Evolutionary conservation across 2,329 filamentous ascomycete genomes (phyloP), one percentile per base, ranked within the genome.

Genomic region (Zelopaecilomyces penicillatus): DNA sequence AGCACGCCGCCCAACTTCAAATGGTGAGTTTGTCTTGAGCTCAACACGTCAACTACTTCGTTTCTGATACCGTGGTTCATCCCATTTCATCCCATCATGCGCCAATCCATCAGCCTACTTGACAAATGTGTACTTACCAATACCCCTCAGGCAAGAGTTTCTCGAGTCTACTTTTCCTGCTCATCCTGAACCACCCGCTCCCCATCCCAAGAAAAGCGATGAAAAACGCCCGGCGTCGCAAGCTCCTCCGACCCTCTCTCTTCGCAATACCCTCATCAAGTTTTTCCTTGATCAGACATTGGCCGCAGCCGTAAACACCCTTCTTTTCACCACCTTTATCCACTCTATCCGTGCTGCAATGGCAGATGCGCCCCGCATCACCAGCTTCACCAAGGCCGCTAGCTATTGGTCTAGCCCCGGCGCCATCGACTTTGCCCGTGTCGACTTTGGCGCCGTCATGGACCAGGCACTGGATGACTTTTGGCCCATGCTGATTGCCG

Each of bases 1-100:
- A 83, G 75, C 63, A 84, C 82, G 35, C 88, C 89, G 3, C 85
- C 85, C 37, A 96, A 96, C 65, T 87, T 88, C 59, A 60, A 87
- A 55, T 95, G 88, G 89, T 80, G 62, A 54, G 67, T 63, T n/a
- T 31, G 32, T 36, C 9, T 31, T 31, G 26, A 37, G 35, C 35
- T 38, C n/a, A 36, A 39, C 40, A 34, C 36, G 27, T 31, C 11
- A 5, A 19, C 19, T 19, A 19, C 19, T 19, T 19, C 19, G 19
- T 19, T 19, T 19, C 19, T 3, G 19, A 19, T 19, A 19, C 19
- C 19, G 19, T 19, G 19, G 19, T 19, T 19, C 30, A 30, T 9
- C 26, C 28, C 11, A 11, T n/a, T 31, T 9, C 9, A 6, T 9
- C 12, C 30, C 34, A 2, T 50, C 42, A 48, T 49, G 47, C n/a